Evolutionary conservation across 192 early-diverging fungal genomes (phyloP).

Genomic region (Rhizoclosmatium globosum): DNA sequence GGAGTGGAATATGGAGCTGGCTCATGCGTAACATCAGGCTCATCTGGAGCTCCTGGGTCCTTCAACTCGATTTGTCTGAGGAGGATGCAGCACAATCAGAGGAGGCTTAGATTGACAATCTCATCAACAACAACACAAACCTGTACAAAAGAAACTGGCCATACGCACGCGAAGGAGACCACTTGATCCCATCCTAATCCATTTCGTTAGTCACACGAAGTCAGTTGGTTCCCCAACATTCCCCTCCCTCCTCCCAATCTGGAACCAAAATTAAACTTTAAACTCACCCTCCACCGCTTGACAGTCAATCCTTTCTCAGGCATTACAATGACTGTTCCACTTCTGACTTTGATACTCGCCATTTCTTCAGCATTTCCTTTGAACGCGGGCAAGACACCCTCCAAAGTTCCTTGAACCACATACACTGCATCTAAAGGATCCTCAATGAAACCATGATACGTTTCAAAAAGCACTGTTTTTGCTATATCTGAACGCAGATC

Average conservation of each 20-base stretch:
- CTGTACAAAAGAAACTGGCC: conserved; percentile 2
- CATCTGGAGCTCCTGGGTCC: too few species aligned
- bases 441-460: conserved; percentile 3
- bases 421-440: not conserved
- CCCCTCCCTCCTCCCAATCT: too few species aligned
- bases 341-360: not conserved
- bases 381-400: not conserved
- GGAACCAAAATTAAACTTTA: not conserved
- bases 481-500: too few species aligned
- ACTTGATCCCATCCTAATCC: not conserved
- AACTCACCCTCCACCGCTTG: conserved; percentile 12
- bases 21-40: too few species aligned
- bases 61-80: too few species aligned
- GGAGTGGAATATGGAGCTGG: too few species aligned
- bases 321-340: conserved; percentile 7
- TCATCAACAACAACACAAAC: not conserved
- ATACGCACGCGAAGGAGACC: conserved; percentile 9
- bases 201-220: not conserved
- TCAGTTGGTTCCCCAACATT: not conserved
- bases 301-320: not conserved
- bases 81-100: too few species aligned
- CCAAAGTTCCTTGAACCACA: conserved; percentile 3
- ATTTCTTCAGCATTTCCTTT: not conserved
- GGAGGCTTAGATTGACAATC: too few species aligned
- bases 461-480: not conserved